Conservation (phyloP, 2,329 filamentous ascomycete genomes). For the Hysterium pulicare region DNA sequence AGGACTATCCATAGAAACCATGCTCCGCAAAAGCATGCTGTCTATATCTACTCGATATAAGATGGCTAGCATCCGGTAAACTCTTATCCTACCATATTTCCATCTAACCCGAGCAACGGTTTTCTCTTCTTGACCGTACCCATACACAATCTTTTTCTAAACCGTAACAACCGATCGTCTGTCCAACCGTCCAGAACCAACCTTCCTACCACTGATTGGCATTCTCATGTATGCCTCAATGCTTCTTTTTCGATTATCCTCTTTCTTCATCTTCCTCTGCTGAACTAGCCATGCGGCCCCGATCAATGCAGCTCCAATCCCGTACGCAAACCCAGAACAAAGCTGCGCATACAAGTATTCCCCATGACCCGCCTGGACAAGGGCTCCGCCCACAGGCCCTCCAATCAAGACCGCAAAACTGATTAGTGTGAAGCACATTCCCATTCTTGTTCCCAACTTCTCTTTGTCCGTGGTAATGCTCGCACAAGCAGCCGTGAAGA, state of each 20-base stretch:
- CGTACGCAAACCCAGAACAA: neutral
- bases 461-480: neutral
- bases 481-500: neutral
- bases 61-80: too few species aligned
- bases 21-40: too few species aligned
- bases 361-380: neutral
- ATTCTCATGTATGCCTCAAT: too few species aligned
- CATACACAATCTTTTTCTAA: too few species aligned
- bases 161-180: too few species aligned
- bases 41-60: too few species aligned
- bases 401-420: neutral
- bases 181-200: too few species aligned
- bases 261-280: neutral
- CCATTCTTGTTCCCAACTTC: neutral
- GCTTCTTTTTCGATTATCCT: neutral
- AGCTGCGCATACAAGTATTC: conserved; percentile 1
- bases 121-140: too few species aligned
- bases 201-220: too few species aligned
- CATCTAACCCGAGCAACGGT: too few species aligned
- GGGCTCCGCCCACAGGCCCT: neutral
- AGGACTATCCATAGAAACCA: too few species aligned
- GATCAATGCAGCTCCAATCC: neutral
- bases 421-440: neutral
- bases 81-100: too few species aligned
- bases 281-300: conserved; percentile 1